Evolutionary conservation across 2,329 filamentous ascomycete genomes (phyloP).

Genomic region (Chaetothyriales sp.): DNA sequence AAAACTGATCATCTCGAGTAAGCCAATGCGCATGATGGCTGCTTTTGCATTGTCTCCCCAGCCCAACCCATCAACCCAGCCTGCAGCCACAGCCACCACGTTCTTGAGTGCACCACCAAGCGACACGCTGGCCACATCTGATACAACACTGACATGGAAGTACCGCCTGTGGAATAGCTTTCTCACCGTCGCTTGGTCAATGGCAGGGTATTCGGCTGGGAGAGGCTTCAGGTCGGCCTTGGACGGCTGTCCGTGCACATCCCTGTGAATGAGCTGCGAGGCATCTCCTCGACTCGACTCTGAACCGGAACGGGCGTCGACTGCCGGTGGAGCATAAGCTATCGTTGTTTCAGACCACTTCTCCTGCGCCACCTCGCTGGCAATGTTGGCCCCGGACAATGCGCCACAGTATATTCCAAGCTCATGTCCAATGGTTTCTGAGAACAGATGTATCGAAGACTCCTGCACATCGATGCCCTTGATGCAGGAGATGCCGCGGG

Average conservation of each 20-base stretch:
- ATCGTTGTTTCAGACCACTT: conserved; percentile 97
- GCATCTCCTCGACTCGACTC: conserved; percentile 36
- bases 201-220: conserved; percentile 66
- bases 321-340: conserved; percentile 79
- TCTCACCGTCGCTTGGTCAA: conserved; percentile 72
- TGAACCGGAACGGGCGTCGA: conserved; percentile 61
- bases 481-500: conserved; percentile 90
- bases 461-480: conserved; percentile 92
- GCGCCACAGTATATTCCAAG: conserved; percentile 94
- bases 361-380: conserved; percentile 82
- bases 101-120: conserved; percentile 93
- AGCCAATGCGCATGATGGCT: conserved; percentile 91
- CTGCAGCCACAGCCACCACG: conserved; percentile 82
- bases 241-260: conserved; percentile 50
- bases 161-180: conserved; percentile 88
- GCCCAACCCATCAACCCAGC: conserved; percentile 85
- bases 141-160: conserved; percentile 90
- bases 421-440: conserved; percentile 80
- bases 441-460: conserved; percentile 75
- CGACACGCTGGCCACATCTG: conserved; percentile 91
- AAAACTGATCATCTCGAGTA: conserved; percentile 93
- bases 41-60: conserved; percentile 99
- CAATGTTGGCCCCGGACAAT: conserved; percentile 90
- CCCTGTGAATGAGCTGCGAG: conserved; percentile 46
- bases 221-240: conserved; percentile 59